Evolutionary conservation across 2,329 filamentous ascomycete genomes (phyloP), one percentile per base, ranked within the genome.

Genomic region (Dactylellina sp.): DNA sequence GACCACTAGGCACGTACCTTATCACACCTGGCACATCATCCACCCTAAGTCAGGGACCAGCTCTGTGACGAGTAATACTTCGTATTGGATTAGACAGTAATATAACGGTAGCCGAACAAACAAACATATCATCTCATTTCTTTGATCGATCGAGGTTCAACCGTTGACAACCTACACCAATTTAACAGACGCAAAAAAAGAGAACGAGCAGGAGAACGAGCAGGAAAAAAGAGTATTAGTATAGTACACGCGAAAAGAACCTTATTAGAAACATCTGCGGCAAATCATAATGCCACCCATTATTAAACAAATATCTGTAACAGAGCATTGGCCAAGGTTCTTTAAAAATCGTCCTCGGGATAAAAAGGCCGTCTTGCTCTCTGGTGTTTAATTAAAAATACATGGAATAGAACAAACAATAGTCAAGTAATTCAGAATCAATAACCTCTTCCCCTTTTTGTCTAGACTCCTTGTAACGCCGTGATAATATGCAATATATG

Each of bases 401-500:
- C 7, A 55, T 50, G 6, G 22, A 55, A 37, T 18, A 22, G 28
- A 55, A 52, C 40, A 44, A 22, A 18, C 16, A 35, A 18, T 14
- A 11, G 1, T 42, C 5, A n/a, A 18, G 14, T 6, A 24, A 47
- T 22, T 12, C 6, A 14, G 20, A 53, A 37, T 2, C 2, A 53
- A 37, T 7, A 22, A 35, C 28, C 22, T 39, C 5, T 35, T 22
- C 16, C 49, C 28, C 16, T 4, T 53, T 53, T 53, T 53, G 28
- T 53, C 59, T 63, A 63, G 52, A 46, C 61, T 39, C 61, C 61
- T 22, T 9, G 25, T 28, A 65, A 65, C 61, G 25, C 61, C 61
- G 42, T 65, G 39, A 56, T 28, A 37, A 65, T n/a, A 65, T 57
- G 61, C 50, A 57, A 55, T 40, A 7, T 32, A 7, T 40, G 32